Evolutionary conservation across 306 rosid species (phyloP).

Genomic region (Nissolia schottii): DNA sequence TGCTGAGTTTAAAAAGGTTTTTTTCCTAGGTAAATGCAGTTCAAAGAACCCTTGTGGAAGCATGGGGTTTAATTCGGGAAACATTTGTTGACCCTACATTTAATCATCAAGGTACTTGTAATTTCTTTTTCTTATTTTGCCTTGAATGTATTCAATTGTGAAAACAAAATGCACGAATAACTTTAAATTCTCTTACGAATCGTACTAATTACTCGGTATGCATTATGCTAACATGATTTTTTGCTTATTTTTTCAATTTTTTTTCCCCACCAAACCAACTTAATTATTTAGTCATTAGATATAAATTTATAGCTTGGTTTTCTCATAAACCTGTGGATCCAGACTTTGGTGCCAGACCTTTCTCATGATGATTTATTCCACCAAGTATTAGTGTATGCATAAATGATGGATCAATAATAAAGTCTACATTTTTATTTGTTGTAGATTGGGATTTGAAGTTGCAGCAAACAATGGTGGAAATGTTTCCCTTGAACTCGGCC

Average conservation of each 20-base stretch:
- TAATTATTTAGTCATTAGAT: not conserved
- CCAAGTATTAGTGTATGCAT: not conserved
- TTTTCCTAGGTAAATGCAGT: conserved; percentile 86
- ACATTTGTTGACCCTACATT: conserved; percentile 89
- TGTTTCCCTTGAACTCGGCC: conserved; percentile 83
- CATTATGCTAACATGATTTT: not conserved
- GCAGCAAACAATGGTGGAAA: conserved; percentile 98
- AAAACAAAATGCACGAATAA: not conserved
- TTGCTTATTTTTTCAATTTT: not conserved
- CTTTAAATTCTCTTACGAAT: no score
- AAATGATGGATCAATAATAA: not conserved
- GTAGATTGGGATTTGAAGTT: conserved; percentile 91
- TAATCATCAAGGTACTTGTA: conserved; percentile 83
- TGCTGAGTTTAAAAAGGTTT: conserved; percentile 20
- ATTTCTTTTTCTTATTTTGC: not conserved
- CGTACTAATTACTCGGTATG: not conserved
- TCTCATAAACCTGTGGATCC: not conserved
- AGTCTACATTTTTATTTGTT: conserved; percentile 7
- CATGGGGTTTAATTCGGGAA: conserved; percentile 97
- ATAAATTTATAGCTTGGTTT: not conserved
- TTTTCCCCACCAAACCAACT: not conserved
- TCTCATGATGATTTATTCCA: not conserved
- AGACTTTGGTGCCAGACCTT: not conserved
- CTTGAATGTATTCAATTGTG: not conserved
- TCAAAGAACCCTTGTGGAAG: conserved; percentile 95